Conservation (phyloP, 2,329 filamentous ascomycete genomes). For the Colletotrichum siamense region DNA sequence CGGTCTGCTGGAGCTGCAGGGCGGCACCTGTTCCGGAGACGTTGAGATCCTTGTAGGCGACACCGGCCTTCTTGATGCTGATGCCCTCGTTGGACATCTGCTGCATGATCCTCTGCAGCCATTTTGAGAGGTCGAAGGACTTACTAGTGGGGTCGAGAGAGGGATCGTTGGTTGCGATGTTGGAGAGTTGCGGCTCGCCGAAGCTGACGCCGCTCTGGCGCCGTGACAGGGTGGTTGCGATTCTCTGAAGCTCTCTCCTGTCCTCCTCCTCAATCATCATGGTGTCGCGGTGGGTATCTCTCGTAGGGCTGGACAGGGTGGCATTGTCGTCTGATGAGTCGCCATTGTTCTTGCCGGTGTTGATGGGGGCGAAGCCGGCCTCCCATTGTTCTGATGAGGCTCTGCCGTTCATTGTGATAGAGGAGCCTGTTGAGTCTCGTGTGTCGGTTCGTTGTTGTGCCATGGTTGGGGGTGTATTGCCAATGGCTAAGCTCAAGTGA, state of each 20-base stretch:
- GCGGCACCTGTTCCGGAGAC: slow-evolving; percentile 72
- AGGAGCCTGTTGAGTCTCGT: background rate
- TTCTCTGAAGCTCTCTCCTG: slow-evolving; percentile 40
- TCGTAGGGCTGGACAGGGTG: background rate
- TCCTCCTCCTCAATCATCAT: slow-evolving; percentile 35
- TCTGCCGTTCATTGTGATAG: background rate
- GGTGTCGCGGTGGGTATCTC: slow-evolving; percentile 11
- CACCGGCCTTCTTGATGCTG: slow-evolving; percentile 57
- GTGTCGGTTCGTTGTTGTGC: background rate
- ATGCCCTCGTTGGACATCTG: slow-evolving; percentile 61
- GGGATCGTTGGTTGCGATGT: slow-evolving; percentile 29
- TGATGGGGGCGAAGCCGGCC: slow-evolving; percentile 6
- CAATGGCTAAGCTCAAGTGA: background rate
- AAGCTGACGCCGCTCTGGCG: slow-evolving; percentile 33
- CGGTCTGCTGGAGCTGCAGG: slow-evolving; percentile 72
- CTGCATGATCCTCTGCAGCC: slow-evolving; percentile 43
- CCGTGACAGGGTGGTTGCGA: slow-evolving; percentile 44
- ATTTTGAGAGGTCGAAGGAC: slow-evolving; percentile 46
- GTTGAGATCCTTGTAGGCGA: slow-evolving; percentile 69
- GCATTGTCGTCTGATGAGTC: slow-evolving; percentile 3
- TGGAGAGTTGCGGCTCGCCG: slow-evolving; percentile 7
- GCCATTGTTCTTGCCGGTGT: slow-evolving; percentile 3
- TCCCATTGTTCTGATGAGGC: background rate
- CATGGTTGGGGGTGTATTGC: background rate
- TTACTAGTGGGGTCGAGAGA: slow-evolving; percentile 41